Evolutionary conservation across 2,329 filamentous ascomycete genomes (phyloP).

Genomic region (Trichothecium sympodiale): DNA sequence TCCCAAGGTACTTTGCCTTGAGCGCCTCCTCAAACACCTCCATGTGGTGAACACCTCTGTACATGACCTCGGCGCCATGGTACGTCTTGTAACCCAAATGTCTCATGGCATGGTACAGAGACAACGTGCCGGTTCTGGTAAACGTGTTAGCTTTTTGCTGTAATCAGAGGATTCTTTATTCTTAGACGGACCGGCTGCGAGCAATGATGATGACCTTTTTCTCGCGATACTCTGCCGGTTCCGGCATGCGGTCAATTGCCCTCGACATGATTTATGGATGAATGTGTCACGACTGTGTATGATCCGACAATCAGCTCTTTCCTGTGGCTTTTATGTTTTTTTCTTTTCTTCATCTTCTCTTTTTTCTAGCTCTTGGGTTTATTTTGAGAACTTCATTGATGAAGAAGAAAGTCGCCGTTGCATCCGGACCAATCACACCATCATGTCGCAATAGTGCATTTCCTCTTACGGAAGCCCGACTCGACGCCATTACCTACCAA

Average conservation of each 20-base stretch:
- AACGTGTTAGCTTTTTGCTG: neutral
- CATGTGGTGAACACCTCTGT: conserved; percentile 11
- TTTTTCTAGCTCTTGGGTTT: no score
- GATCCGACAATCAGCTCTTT: no score
- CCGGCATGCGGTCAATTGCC: conserved; percentile 20
- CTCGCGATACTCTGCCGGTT: conserved; percentile 15
- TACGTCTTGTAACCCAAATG: conserved; percentile 23
- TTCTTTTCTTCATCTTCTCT: no score
- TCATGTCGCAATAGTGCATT: no score
- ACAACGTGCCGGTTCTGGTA: conserved; percentile 21
- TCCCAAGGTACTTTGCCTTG: conserved; percentile 14
- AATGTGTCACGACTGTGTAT: no score
- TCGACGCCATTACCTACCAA: no score
- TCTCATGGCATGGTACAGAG: conserved; percentile 21
- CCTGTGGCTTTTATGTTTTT: no score
- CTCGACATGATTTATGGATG: conserved; percentile 26
- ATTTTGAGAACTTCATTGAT: no score
- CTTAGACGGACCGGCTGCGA: conserved; percentile 21
- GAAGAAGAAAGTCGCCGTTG: no score
- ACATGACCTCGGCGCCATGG: conserved; percentile 21
- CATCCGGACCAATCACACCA: no score
- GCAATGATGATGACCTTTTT: conserved; percentile 25
- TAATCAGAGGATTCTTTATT: no score
- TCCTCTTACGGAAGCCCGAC: no score
- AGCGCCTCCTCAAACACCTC: conserved; percentile 18